A percentile compares a stretch with the other conserved stretches of the same genome.
Conservation (phyloP, 2,329 filamentous ascomycete species). For the Xylariomycetidae sp. region DNA sequence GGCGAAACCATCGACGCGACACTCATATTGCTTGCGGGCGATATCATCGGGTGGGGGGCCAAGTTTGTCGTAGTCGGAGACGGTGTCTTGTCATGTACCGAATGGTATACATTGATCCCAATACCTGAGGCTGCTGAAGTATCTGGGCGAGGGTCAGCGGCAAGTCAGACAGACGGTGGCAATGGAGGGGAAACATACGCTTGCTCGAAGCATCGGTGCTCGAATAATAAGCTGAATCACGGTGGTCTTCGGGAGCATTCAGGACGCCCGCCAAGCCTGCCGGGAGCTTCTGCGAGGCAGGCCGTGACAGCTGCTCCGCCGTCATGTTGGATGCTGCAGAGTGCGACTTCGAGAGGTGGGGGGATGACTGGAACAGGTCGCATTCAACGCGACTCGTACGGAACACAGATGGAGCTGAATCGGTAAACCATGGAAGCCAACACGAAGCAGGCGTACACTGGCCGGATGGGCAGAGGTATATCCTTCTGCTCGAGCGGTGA, state of each 20-base stretch:
- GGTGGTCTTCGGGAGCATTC: conserved; percentile 43
- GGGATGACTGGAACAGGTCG: not conserved
- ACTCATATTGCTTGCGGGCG: conserved; percentile 57
- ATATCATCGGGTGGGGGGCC: conserved; percentile 46
- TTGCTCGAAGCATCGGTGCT: conserved; percentile 44
- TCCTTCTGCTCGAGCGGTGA: conserved; percentile 4
- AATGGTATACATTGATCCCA: conserved; percentile 40
- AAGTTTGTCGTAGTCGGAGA: conserved; percentile 51
- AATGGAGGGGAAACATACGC: conserved; percentile 32
- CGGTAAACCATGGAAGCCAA: not conserved
- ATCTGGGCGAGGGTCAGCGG: conserved; percentile 27
- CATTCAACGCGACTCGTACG: not conserved
- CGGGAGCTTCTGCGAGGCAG: conserved; percentile 39
- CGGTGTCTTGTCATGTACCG: conserved; percentile 54
- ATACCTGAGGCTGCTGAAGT: conserved; percentile 40
- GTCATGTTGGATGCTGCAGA: conserved; percentile 23
- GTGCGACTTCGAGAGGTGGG: not conserved
- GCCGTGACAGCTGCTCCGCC: conserved; percentile 28
- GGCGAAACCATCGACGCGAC: conserved; percentile 61
- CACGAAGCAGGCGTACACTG: not conserved
- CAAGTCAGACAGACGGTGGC: conserved; percentile 8
- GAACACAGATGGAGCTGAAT: not conserved
- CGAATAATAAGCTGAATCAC: conserved; percentile 48
- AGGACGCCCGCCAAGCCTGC: conserved; percentile 44
- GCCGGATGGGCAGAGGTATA: not conserved